A percentile compares a stretch with the other conserved stretches of the same genome.
phyloP scores from a whole-genome alignment of 129 eudicot species.

The Flaveria trinervia region DNA sequence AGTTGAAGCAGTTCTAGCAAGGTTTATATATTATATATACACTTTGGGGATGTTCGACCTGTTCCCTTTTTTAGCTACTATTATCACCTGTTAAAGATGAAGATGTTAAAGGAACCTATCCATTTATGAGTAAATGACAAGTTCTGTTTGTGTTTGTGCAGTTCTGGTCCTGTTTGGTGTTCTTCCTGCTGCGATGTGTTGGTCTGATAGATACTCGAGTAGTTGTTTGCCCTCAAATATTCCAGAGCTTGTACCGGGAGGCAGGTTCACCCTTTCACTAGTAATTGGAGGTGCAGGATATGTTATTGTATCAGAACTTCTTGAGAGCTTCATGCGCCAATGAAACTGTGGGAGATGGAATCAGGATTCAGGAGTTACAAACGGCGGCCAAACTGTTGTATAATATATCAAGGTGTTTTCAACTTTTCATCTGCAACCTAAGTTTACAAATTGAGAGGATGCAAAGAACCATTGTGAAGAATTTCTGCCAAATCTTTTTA shows the following conservation, averaged over 20 bases:
- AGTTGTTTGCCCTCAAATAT: slow-evolving; percentile 40
- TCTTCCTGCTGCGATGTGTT: slow-evolving; percentile 94
- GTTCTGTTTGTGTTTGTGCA: slow-evolving; percentile 20
- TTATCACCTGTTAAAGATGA: not conserved
- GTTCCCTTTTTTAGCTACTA: not conserved
- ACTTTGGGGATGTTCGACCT: not conserved
- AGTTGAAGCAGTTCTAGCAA: not conserved
- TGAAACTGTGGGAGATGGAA: slow-evolving; percentile 15
- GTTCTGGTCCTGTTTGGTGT: slow-evolving; percentile 93
- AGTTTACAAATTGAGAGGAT: too few relatives aligned
- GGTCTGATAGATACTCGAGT: slow-evolving; percentile 80
- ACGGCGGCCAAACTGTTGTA: too few relatives aligned
- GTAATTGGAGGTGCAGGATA: slow-evolving; percentile 77
- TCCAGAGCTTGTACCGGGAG: slow-evolving; percentile 85
- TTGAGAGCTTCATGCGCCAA: slow-evolving; percentile 56
- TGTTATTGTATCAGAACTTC: slow-evolving; percentile 65
- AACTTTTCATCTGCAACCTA: too few relatives aligned
- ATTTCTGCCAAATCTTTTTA: too few relatives aligned
- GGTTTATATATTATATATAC: not conserved
- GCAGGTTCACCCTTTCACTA: slow-evolving; percentile 74
- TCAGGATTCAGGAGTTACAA: not conserved
- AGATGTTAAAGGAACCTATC: not conserved
- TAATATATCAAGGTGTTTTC: too few relatives aligned
- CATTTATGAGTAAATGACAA: not conserved
- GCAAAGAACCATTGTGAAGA: too few relatives aligned